Base-by-base conservation (phyloP, 352 stramenopile genomes). In the Phytophthora kernoviae region DNA sequence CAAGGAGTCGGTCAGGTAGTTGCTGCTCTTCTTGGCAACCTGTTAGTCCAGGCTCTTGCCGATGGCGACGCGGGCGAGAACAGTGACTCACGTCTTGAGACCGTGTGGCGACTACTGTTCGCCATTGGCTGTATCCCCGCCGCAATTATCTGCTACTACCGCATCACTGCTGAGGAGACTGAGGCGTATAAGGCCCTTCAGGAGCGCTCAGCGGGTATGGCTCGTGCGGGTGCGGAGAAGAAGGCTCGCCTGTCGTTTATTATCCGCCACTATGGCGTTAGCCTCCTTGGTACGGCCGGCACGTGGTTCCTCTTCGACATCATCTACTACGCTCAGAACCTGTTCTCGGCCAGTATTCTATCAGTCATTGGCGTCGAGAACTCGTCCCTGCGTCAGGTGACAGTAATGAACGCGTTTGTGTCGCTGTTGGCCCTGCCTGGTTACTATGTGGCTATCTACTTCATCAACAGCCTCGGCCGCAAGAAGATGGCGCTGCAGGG, bases 301-400 rank as follows among this genome's bases (percentile, higher is more conserved):
- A 81, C 78, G 36, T 94, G 85, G 84, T 92, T 94, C 66, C 73
- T 93, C 12, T 91, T 92, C 62, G 84, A 92, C 62, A 84, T 94
- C 34, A 72, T 90, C 9, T 92, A 87, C 54, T 90, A 87, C 60
- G 80, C 81, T 12, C 77, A 89, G 54, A 87, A 86, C 54, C 52
- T 93, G 14, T 93, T 92, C 50, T 87, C 79, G 5, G 79, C 79
- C 10, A 83, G 64, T 36, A 86, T 91, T 36, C 37, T 89, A 22
- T 72, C 68, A 5, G 75, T 88, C 2, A 54, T 91, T 14, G 77
- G 79, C 15, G 65, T 87, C 2, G 18, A 70, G 1, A 60, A 84
- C 36, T 36, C 54, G 2, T 76, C 75, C 2, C 66, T 91, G 30
- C 66, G 76, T 30, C 30, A 72, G 17, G 70, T 84, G 12, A 89